Conservation (phyloP, 495 filamentous ascomycete genomes). For the Rusavskia elegans region DNA sequence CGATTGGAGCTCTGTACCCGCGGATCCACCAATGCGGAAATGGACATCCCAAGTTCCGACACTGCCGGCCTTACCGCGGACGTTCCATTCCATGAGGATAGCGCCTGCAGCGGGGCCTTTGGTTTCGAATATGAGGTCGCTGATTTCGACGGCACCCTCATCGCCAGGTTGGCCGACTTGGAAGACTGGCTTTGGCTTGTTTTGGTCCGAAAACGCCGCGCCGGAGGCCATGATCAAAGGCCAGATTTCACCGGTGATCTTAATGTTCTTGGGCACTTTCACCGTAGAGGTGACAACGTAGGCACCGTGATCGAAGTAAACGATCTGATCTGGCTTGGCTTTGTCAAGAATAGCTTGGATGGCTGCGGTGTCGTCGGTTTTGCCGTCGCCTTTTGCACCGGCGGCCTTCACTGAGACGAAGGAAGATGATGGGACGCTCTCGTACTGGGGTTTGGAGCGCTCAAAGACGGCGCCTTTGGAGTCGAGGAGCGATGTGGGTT, state of each 20-base stretch:
- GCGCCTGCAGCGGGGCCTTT: slow-evolving; percentile 68
- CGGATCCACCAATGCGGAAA: slow-evolving; percentile 65
- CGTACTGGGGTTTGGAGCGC: slow-evolving; percentile 61
- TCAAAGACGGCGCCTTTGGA: slow-evolving; percentile 41
- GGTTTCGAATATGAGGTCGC: slow-evolving; percentile 67
- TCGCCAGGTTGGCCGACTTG: slow-evolving; percentile 71
- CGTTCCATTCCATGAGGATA: slow-evolving; percentile 83
- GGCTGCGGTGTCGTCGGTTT: slow-evolving; percentile 39
- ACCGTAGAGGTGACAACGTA: slow-evolving; percentile 77
- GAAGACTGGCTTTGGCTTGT: slow-evolving; percentile 47
- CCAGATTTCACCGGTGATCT: slow-evolving; percentile 83
- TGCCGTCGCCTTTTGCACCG: slow-evolving; percentile 68
- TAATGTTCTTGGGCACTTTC: slow-evolving; percentile 60
- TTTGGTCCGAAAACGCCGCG: slow-evolving; percentile 49
- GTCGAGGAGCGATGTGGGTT: slow-evolving; percentile 43
- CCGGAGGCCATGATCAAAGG: slow-evolving; percentile 77
- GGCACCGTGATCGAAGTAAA: slow-evolving; percentile 86
- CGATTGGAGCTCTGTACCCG: slow-evolving; percentile 66
- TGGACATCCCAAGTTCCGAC: slow-evolving; percentile 86
- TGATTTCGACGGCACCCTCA: slow-evolving; percentile 64
- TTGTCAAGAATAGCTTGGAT: slow-evolving; percentile 60
- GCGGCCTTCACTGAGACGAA: slow-evolving; percentile 62
- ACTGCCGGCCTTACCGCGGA: slow-evolving; percentile 49
- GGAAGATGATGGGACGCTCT: slow-evolving; percentile 33
- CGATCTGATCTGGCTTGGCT: slow-evolving; percentile 42